A percentile compares a stretch with the other conserved stretches of the same genome.
These are phyloP conservation scores for Aspergillus brunneoviolaceus DNA, from an alignment of 2,329 filamentous ascomycete genomes.

Conservation along the genomic window DNA sequence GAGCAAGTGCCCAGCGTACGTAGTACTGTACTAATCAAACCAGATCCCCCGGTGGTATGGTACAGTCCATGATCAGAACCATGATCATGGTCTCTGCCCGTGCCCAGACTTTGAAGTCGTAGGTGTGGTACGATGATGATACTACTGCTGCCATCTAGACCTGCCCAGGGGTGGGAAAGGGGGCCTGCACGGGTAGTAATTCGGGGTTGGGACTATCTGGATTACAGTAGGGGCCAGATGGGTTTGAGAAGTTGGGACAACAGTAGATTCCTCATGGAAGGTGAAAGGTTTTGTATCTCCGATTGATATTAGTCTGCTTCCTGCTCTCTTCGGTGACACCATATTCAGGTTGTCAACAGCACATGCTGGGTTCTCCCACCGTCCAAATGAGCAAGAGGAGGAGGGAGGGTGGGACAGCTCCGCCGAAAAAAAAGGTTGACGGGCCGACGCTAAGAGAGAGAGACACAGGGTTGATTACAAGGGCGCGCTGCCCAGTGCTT, in stretches of 20 bases:
- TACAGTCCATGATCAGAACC: background rate
- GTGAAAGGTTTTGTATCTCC: too few relatives aligned
- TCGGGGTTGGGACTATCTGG: background rate
- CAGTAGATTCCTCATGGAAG: too few relatives aligned
- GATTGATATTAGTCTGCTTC: too few relatives aligned
- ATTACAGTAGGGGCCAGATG: background rate
- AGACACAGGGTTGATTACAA: constrained; percentile 7
- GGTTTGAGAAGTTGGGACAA: too few relatives aligned
- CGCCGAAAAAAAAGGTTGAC: constrained; percentile 13
- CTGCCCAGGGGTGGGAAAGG: background rate
- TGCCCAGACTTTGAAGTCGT: background rate
- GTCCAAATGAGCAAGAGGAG: background rate
- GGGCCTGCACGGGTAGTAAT: background rate
- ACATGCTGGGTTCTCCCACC: background rate
- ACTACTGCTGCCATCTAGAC: too few relatives aligned
- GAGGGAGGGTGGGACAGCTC: constrained; percentile 16
- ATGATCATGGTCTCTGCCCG: background rate
- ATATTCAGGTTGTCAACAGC: too few relatives aligned
- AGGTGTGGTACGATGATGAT: background rate
- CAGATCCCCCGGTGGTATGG: too few relatives aligned
- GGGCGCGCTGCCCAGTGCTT: constrained; percentile 1
- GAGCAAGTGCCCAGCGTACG: background rate
- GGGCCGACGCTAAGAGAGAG: constrained; percentile 18
- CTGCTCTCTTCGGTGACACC: too few relatives aligned
- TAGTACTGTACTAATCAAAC: background rate